Evolutionary conservation across 2,329 filamentous ascomycete genomes (phyloP).

Genomic region (Zasmidium angulare): DNA sequence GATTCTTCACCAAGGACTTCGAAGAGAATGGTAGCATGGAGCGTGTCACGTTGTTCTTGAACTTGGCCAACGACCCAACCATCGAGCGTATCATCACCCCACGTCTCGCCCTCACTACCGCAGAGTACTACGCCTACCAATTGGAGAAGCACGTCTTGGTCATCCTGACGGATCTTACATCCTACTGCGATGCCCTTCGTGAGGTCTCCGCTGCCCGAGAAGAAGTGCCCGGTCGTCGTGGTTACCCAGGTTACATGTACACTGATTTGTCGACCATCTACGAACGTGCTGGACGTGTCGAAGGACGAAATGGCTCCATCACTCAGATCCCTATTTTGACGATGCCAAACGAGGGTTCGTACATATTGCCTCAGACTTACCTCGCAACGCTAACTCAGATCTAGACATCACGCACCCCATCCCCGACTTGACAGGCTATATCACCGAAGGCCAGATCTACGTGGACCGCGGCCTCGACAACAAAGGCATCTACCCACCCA

Average conservation of each 20-base stretch:
- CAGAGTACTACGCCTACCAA: constrained; percentile 99
- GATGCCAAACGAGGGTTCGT: constrained; percentile 93
- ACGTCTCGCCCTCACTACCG: constrained; percentile 94
- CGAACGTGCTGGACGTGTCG: constrained; percentile 96
- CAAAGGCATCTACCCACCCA: constrained; percentile 96
- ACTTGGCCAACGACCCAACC: constrained; percentile 97
- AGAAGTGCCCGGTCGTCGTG: constrained; percentile 98
- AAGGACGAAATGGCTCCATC: constrained; percentile 95
- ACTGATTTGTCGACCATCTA: constrained; percentile 99
- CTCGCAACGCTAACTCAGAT: constrained; percentile 7
- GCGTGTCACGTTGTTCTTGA: constrained; percentile 94
- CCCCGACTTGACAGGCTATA: constrained; percentile 97
- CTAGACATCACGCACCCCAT: constrained; percentile 96
- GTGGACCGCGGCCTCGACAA: constrained; percentile 91
- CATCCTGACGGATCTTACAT: constrained; percentile 95
- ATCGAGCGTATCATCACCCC: constrained; percentile 99
- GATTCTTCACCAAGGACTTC: constrained; percentile 98
- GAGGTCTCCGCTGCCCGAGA: constrained; percentile 97
- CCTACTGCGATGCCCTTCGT: constrained; percentile 98
- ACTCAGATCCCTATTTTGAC: constrained; percentile 98
- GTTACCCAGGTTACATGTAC: constrained; percentile 99
- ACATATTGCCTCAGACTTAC: not conserved
- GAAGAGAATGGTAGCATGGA: constrained; percentile 99
- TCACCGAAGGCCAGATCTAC: constrained; percentile 98
- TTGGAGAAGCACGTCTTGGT: constrained; percentile 99